phyloP scores from a whole-genome alignment of 2,329 filamentous ascomycete genomes.

The Colletotrichum higginsianum region DNA sequence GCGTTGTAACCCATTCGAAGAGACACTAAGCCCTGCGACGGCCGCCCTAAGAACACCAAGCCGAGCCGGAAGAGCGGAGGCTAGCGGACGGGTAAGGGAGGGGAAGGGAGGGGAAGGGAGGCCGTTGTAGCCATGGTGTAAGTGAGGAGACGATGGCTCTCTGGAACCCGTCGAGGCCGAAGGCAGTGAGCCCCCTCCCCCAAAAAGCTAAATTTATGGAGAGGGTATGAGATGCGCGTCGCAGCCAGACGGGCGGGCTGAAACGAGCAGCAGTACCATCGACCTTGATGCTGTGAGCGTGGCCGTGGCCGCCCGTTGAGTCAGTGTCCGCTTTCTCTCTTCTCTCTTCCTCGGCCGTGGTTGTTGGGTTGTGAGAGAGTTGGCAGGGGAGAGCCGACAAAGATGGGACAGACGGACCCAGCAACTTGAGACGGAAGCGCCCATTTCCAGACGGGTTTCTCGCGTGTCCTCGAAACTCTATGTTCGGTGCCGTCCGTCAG shows the following conservation, averaged over 20 bases:
- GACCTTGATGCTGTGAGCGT: not conserved
- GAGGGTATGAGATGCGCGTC: not conserved
- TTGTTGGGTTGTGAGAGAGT: slow-evolving; percentile 3
- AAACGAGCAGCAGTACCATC: slow-evolving; percentile 10
- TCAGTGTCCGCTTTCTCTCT: not conserved
- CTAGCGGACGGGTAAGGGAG: not conserved
- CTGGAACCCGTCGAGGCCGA: not conserved
- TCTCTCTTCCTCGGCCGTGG: not conserved
- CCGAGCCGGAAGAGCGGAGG: not conserved
- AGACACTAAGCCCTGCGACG: slow-evolving; percentile 24
- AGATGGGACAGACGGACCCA: slow-evolving; percentile 34
- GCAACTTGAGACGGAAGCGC: slow-evolving; percentile 30
- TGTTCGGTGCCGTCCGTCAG: not conserved
- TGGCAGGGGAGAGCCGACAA: slow-evolving; percentile 26
- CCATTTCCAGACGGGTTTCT: slow-evolving; percentile 7
- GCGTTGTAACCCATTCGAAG: slow-evolving; percentile 20
- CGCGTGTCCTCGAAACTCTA: slow-evolving; percentile 5
- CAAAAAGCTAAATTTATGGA: slow-evolving; percentile 37
- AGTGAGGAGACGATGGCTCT: not conserved
- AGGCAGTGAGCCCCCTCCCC: not conserved
- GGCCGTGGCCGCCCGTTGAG: slow-evolving; percentile 6
- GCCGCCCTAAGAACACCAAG: not conserved
- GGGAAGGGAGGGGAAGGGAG: not conserved
- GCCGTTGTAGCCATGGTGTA: not conserved
- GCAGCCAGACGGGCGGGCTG: slow-evolving; percentile 3